A percentile compares a stretch with the other conserved stretches of the same genome.
Conservation (phyloP, 2,329 filamentous ascomycete genomes). For the Fusarium buxicola region DNA sequence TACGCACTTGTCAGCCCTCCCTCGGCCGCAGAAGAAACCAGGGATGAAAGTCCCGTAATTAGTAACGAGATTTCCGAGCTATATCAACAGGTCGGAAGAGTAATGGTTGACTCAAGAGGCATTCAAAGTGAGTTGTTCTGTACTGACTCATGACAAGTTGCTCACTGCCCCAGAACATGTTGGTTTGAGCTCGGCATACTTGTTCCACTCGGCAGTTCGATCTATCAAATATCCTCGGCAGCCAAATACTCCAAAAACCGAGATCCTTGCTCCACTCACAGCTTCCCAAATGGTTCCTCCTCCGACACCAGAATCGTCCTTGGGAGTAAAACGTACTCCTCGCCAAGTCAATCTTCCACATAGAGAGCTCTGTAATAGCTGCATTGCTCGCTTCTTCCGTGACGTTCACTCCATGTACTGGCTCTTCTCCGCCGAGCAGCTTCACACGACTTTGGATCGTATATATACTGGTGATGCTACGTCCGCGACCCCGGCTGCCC, state of each 20-base stretch:
- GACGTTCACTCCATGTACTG: constrained; percentile 23
- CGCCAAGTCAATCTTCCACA: constrained; percentile 18
- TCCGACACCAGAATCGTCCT: constrained; percentile 14
- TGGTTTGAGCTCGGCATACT: constrained; percentile 11
- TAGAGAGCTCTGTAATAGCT: constrained; percentile 11
- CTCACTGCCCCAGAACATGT: constrained; percentile 8
- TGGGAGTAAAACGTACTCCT: constrained; percentile 10
- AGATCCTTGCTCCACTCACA: constrained; percentile 18
- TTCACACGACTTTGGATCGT: constrained; percentile 9
- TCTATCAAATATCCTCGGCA: constrained; percentile 11
- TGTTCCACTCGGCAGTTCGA: constrained; percentile 22
- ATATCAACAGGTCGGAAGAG: constrained; percentile 7
- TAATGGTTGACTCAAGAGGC: constrained; percentile 15
- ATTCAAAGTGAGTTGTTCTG: constrained; percentile 8
- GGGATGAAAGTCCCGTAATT: not conserved
- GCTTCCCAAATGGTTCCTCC: constrained; percentile 15
- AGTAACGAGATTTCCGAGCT: constrained; percentile 8
- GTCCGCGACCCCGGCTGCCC: constrained; percentile 7
- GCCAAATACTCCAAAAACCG: constrained; percentile 14
- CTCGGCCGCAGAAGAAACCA: not conserved
- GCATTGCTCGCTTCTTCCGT: constrained; percentile 17
- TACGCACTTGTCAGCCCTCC: constrained; percentile 1
- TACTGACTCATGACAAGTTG: too few relatives aligned
- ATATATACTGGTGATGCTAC: constrained; percentile 23
- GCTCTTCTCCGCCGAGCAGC: constrained; percentile 22